Evolutionary conservation across 1,139 yeast species (phyloP), one percentile per base, ranked within the genome.

Genomic region (Arxiozyma heterogenica): DNA sequence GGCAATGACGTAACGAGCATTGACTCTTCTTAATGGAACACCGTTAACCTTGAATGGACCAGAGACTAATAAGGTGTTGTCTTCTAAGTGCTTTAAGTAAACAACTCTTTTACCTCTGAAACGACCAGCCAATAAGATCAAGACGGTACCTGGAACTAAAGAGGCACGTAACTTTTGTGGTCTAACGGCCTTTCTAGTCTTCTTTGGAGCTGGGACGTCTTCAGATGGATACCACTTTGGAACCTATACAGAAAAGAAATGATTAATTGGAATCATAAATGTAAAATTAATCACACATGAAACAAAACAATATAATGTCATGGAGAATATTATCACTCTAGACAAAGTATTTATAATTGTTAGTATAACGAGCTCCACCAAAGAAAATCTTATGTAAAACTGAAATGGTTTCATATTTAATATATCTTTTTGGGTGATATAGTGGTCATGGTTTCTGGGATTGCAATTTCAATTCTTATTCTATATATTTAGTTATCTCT

Each of bases 101-200:
- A 93, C 98, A 71, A 93, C 98, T 82, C 99, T 93, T 90, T 93
- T 94, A 77, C 99, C 99, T 81, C 98, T 88, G 96, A 90, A 93
- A 81, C 97, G 91, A 77, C 99, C 98, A 73, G 98, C 98, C 77
- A 94, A 85, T 76, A 93, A 83, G 78, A 93, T 93, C 76, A 93
- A 83, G 70, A 93, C 97, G 73, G 98, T 87, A 77, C 98, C 98
- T 78, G 98, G 98, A 68, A 88, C 95, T 74, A 93, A 83, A 65
- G 98, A 87, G 73, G 95, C 83, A 79, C 98, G 93, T 78, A 93
- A 84, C 80, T 88, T 87, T 79, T 90, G 95, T 75, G 97, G 95
- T 77, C 90, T 90, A 70, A 82, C 81, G 71, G 93, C 77, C 87
- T 91, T 89, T 84, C 95, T 89, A 74, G 87, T 75, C 75, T 82